Base-by-base conservation (phyloP, 2,329 filamentous ascomycete species). In the Microcera coccophila region DNA sequence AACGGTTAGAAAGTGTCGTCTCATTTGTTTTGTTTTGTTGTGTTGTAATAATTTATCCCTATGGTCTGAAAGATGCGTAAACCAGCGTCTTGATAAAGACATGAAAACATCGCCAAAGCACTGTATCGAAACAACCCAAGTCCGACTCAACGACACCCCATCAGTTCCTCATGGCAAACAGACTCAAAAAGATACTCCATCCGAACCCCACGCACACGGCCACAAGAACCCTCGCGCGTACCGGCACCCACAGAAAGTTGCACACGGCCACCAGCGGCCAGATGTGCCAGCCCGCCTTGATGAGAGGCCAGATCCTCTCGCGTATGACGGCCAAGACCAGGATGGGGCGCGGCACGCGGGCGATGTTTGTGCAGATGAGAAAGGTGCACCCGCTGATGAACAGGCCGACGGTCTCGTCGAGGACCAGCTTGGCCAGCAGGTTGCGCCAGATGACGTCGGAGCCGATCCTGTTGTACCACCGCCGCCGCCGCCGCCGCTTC, bases 151-250 rank as follows among this genome's bases (percentile, higher is more conserved):
- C 7, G 3, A 22, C 24, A 9, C 28, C 22, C 29, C 31, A 19
- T 26, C 38, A 54, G 19, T 48, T 55, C 39, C 49, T 47, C 45
- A 59, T 60, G 5, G 62, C 55, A 32, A 64, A 64, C 11, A 66
- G 52, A 15, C 62, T 66, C 22, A 66, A 45, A 33, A 66, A 66
- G 20, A 66, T 65, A 38, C 62, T 66, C 64, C 64, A 66, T 2
- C 61, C 54, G 16, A 66, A 66, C 3, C 64, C 64, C 22, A 66
- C 59, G 41, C 59, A 62, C 16, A 64, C 62, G 1, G 60, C 61
- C 3, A 66, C 64, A 19, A 66, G 52, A 16, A 65, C 64, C 12
- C 64, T 44, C 12, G 62, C 65, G 11, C 63, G 56, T 8, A 66
- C 62, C 1, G 64, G 64, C 5, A 66, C 62, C 56, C 62, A 66